These are phyloP conservation scores for Teunomyces kruisii DNA, from an alignment of 805 yeast species.

Conservation along the genomic window DNA sequence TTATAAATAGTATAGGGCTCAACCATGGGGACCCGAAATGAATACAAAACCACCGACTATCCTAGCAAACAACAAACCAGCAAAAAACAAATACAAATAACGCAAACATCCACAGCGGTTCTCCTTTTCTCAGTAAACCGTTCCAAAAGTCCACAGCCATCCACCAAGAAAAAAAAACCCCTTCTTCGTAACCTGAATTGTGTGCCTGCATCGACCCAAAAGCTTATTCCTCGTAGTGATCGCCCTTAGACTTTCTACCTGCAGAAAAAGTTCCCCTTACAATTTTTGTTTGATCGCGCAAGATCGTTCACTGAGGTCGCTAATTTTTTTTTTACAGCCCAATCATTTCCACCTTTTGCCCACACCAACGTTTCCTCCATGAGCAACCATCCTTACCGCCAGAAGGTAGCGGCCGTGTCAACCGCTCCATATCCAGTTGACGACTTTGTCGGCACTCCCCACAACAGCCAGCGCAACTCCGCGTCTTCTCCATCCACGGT, in stretches of 20 bases:
- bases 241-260: neutral
- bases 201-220: too few relatives aligned
- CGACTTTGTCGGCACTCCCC: neutral
- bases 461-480: neutral
- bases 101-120: too few relatives aligned
- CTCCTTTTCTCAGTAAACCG: too few relatives aligned
- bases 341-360: neutral
- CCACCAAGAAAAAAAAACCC: too few relatives aligned
- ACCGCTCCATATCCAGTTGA: neutral
- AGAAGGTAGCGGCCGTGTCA: slow-evolving; percentile 13
- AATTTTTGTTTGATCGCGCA: neutral
- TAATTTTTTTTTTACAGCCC: neutral
- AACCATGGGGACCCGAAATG: neutral
- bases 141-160: too few relatives aligned
- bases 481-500: neutral
- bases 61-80: too few relatives aligned
- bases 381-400: slow-evolving; percentile 27
- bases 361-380: neutral
- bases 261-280: neutral
- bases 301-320: neutral
- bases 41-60: slow-evolving; percentile 6
- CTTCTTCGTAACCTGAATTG: too few relatives aligned
- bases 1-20: too few relatives aligned
- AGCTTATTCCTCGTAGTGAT: neutral
- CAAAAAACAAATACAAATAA: too few relatives aligned